Evolutionary conservation across 23 red algal genomes (phyloP).

Genomic region (Gracilaria domingensis): DNA sequence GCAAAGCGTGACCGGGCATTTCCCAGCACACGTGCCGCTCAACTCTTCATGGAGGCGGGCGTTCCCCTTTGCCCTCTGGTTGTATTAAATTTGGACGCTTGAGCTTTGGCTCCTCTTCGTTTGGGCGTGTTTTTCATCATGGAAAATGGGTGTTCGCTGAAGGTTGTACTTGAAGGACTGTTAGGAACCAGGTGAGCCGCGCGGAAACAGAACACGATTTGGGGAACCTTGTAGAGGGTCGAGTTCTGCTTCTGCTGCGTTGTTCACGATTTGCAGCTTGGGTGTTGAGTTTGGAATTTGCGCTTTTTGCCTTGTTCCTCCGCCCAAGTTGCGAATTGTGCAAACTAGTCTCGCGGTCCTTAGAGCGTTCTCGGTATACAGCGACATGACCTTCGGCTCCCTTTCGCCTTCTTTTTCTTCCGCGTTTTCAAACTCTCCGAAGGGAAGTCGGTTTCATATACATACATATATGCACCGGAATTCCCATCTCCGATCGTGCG

Average conservation of each 20-base stretch:
- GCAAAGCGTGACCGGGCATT: conserved; percentile 17
- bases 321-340: conserved; percentile 12
- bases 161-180: conserved; percentile 7
- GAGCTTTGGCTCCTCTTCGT: conserved; percentile 43
- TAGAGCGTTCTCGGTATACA: conserved; percentile 8
- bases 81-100: conserved; percentile 55
- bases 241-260: conserved; percentile 13
- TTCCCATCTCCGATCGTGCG: background rate
- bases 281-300: conserved; percentile 13
- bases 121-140: conserved; percentile 32
- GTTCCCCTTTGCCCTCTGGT: conserved; percentile 27
- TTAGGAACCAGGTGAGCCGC: conserved; percentile 24
- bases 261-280: conserved; percentile 25
- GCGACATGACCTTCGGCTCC: conserved; percentile 20
- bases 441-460: background rate
- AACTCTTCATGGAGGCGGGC: background rate
- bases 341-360: conserved; percentile 34
- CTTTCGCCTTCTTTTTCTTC: background rate
- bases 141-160: conserved; percentile 24
- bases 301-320: background rate
- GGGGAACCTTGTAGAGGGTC: conserved; percentile 38
- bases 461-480: background rate
- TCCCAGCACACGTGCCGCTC: background rate
- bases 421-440: background rate
- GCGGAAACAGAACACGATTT: conserved; percentile 7